Percentiles rank a stretch among this genome's conserved stretches.
Evolutionary conservation across 148 eudicot species (phyloP).

Genomic region (Salicornia ramosissima): DNA sequence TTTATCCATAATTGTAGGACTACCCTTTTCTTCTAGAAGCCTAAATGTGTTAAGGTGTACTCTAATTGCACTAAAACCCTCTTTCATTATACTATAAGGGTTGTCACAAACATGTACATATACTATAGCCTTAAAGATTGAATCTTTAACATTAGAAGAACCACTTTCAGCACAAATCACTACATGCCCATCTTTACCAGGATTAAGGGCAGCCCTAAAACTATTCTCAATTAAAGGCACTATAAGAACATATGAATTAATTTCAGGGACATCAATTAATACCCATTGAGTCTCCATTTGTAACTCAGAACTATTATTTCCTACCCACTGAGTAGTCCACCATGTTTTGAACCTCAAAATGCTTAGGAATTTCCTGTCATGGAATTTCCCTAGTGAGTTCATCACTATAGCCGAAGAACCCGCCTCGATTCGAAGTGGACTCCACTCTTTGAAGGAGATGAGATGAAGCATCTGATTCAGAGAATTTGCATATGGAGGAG

Average conservation of each 20-base stretch:
- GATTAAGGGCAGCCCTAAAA: constrained; percentile 56
- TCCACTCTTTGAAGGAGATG: constrained; percentile 38
- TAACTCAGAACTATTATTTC: constrained; percentile 50
- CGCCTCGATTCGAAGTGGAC: constrained; percentile 38
- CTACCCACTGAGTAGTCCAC: constrained; percentile 84
- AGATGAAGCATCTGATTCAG: constrained; percentile 42
- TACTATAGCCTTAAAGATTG: constrained; percentile 47
- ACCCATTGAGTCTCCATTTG: constrained; percentile 72
- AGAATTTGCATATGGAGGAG: constrained; percentile 41
- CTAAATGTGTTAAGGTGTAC: constrained; percentile 57
- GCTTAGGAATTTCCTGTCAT: constrained; percentile 50
- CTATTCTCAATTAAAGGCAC: constrained; percentile 49
- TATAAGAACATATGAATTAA: constrained; percentile 41
- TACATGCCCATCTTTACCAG: constrained; percentile 44
- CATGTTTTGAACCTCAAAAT: constrained; percentile 68
- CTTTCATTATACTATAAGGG: constrained; percentile 60
- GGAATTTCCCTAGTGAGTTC: constrained; percentile 51
- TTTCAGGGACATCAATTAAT: constrained; percentile 53
- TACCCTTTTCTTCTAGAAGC: constrained; percentile 56
- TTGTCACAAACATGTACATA: constrained; percentile 58
- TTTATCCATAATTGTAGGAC: constrained; percentile 39
- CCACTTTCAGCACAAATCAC: constrained; percentile 56
- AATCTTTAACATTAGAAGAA: constrained; percentile 34
- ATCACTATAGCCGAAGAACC: constrained; percentile 52
- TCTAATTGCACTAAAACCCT: constrained; percentile 51